Evolutionary conservation across 352 stramenopile species (phyloP).

Genomic region (Globisporangium viniferum): DNA sequence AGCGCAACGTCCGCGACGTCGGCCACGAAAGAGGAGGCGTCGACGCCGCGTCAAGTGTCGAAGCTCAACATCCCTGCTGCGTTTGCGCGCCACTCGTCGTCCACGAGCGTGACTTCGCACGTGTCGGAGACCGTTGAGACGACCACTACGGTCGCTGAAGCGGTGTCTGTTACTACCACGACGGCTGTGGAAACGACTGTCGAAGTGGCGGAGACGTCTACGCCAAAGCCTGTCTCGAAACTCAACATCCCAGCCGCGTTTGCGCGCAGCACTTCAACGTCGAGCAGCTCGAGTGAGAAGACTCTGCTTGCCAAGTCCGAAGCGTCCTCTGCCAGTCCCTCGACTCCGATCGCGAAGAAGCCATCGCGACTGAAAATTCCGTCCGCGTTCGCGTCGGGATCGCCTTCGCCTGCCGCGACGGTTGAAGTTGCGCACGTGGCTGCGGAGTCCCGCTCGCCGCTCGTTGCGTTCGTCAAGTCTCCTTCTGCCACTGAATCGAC

Average conservation of each 20-base stretch:
- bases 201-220: slow-evolving; percentile 10
- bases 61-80: slow-evolving; percentile 22
- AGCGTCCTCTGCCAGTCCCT: slow-evolving; percentile 3
- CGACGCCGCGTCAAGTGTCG: slow-evolving; percentile 10
- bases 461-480: slow-evolving; percentile 1
- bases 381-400: slow-evolving; percentile 18
- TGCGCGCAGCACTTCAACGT: slow-evolving; percentile 35
- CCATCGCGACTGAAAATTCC: slow-evolving; percentile 33
- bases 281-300: slow-evolving; percentile 25
- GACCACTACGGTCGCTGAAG: background rate
- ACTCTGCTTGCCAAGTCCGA: background rate
- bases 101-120: background rate
- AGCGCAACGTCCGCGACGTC: slow-evolving; percentile 30
- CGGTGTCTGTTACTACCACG: background rate
- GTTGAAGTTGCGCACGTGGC: background rate
- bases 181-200: background rate
- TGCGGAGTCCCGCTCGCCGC: background rate
- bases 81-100: slow-evolving; percentile 11
- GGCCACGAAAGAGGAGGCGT: slow-evolving; percentile 24
- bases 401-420: background rate
- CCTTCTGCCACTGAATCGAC: background rate
- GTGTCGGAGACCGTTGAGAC: background rate
- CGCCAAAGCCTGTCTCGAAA: slow-evolving; percentile 60
- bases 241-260: slow-evolving; percentile 54
- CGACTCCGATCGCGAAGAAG: slow-evolving; percentile 20